Percentiles rank a stretch among this genome's conserved stretches.
Conservation (phyloP, 805 yeast genomes). For the Metschnikowia lachancei region DNA sequence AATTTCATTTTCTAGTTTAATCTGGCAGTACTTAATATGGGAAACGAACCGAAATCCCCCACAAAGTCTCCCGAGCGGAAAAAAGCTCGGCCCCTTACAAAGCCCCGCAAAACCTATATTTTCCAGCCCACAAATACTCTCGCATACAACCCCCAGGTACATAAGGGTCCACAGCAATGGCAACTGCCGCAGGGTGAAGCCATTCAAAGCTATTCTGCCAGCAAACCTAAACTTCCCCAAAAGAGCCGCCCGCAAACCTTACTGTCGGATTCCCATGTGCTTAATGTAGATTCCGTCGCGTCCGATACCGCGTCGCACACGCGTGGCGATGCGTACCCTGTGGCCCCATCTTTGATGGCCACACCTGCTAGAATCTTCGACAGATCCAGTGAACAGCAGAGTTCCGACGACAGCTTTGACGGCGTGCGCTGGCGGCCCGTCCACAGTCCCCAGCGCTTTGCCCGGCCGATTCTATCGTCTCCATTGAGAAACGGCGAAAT, state of each 20-base stretch:
- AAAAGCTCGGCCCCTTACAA: conserved; percentile 11
- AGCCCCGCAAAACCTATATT: conserved; percentile 31
- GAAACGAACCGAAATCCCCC: neutral
- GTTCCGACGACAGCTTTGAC: conserved; percentile 45
- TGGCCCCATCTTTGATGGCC: neutral
- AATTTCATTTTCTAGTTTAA: neutral
- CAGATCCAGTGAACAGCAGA: conserved; percentile 26
- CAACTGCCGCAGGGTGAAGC: no score
- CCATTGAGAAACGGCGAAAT: conserved; percentile 33
- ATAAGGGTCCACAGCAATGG: neutral
- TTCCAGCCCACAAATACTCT: conserved; percentile 36
- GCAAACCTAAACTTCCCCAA: no score
- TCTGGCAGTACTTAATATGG: conserved; percentile 2
- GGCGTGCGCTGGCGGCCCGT: conserved; percentile 33
- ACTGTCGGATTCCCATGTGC: neutral
- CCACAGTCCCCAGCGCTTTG: conserved; percentile 13
- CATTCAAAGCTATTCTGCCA: no score
- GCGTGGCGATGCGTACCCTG: conserved; percentile 9
- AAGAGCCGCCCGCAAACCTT: neutral
- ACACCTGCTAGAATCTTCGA: conserved; percentile 3
- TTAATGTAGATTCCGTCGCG: neutral
- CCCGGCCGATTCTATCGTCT: conserved; percentile 37
- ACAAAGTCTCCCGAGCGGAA: conserved; percentile 15
- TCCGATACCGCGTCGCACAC: neutral
- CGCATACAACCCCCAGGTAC: conserved; percentile 16